Evolutionary conservation across 2,329 filamentous ascomycete species (phyloP).

Genomic region (Bipolaris cookei): DNA sequence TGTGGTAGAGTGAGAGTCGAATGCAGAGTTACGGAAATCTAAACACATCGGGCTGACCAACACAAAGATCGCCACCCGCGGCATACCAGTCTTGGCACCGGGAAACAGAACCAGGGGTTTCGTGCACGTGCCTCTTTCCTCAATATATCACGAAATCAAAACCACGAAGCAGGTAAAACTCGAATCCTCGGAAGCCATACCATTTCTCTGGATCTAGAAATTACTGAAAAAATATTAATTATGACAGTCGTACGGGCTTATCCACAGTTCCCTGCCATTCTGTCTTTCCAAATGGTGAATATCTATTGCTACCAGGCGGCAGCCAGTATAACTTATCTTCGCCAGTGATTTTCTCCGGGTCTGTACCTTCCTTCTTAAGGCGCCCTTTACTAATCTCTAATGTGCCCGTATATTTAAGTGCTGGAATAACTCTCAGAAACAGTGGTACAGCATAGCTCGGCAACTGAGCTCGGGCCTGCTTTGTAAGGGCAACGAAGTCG

Average conservation of each 20-base stretch:
- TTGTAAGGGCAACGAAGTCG: conserved; percentile 47
- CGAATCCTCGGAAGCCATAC: background rate
- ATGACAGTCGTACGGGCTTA: conserved; percentile 33
- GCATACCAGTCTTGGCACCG: background rate
- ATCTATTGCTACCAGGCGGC: conserved; percentile 39
- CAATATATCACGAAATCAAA: background rate
- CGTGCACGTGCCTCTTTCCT: background rate
- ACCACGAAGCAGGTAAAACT: background rate
- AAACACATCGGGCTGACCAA: conserved; percentile 17
- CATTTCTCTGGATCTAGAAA: background rate
- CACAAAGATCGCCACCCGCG: conserved; percentile 16
- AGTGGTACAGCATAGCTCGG: conserved; percentile 56
- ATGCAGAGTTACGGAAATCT: background rate
- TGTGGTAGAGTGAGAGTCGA: background rate
- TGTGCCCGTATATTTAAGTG: conserved; percentile 55
- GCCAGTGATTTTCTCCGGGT: conserved; percentile 49
- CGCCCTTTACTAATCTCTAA: conserved; percentile 55
- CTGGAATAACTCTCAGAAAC: conserved; percentile 50
- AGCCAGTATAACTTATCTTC: conserved; percentile 53
- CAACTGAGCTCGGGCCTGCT: conserved; percentile 49
- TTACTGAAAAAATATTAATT: background rate
- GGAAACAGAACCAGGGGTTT: background rate
- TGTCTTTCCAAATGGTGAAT: conserved; percentile 49
- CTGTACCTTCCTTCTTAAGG: conserved; percentile 53
- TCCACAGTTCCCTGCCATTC: conserved; percentile 47